Evolutionary conservation across 2,329 filamentous ascomycete species (phyloP).

Genomic region (Sphaerulina populicola): DNA sequence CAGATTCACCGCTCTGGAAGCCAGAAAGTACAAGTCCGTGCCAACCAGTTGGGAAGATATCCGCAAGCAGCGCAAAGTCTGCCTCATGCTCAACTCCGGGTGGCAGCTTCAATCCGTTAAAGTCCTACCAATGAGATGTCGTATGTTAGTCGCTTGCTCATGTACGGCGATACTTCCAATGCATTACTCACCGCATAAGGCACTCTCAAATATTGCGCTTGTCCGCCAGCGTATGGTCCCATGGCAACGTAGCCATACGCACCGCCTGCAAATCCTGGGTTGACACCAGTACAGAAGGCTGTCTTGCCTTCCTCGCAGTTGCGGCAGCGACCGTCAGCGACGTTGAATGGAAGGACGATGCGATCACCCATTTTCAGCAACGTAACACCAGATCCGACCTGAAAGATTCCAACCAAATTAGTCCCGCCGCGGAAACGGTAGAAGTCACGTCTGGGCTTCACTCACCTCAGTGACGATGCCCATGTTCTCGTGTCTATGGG

Average conservation of each 20-base stretch:
- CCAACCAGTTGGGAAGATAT: constrained; percentile 43
- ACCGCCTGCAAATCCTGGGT: constrained; percentile 48
- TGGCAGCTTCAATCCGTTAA: constrained; percentile 53
- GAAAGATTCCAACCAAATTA: too few species aligned
- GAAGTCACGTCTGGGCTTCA: too few species aligned
- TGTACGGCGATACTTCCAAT: too few species aligned
- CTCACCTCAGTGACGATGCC: constrained; percentile 32
- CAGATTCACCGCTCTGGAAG: constrained; percentile 53
- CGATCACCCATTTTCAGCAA: constrained; percentile 55
- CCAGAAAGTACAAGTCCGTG: constrained; percentile 51
- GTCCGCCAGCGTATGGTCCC: constrained; percentile 48
- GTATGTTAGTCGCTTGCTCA: too few species aligned
- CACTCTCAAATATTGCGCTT: constrained; percentile 57
- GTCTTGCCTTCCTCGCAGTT: constrained; percentile 58
- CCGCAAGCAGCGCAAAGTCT: constrained; percentile 49
- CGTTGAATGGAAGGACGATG: constrained; percentile 58
- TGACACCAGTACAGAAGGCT: constrained; percentile 57
- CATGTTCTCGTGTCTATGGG: constrained; percentile 38
- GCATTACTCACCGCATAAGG: constrained; percentile 44
- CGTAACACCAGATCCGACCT: constrained; percentile 51
- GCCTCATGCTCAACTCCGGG: constrained; percentile 53
- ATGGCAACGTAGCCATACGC: constrained; percentile 13
- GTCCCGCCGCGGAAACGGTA: too few species aligned
- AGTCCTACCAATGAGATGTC: constrained; percentile 37
- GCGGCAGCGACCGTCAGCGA: constrained; percentile 54